Percentiles rank a stretch among this genome's conserved stretches.
Conservation (phyloP, 345 rosid genomes). For the Moricandia moricandioides region DNA sequence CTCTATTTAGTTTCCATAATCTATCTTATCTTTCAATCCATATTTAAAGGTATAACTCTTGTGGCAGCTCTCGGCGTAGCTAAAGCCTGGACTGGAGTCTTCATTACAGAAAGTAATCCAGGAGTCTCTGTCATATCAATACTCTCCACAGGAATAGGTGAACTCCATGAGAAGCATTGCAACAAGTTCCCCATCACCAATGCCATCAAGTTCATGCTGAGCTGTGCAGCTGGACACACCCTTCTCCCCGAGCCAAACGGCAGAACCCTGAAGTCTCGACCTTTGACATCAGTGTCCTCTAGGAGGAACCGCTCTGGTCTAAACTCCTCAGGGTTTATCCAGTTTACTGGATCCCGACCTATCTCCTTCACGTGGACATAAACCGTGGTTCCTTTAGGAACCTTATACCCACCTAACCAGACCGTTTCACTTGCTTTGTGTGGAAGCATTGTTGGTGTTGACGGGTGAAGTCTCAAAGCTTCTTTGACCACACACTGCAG, state of each 20-base stretch:
- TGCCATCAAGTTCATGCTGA: conserved; percentile 43
- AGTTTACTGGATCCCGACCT: conserved; percentile 35
- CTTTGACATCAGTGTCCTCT: conserved; percentile 44
- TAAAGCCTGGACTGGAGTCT: conserved; percentile 37
- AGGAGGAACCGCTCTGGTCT: conserved; percentile 42
- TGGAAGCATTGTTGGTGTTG: conserved; percentile 52
- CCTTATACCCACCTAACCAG: conserved; percentile 43
- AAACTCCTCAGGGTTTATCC: conserved; percentile 43
- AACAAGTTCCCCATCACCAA: conserved; percentile 45
- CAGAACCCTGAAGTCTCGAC: conserved; percentile 46
- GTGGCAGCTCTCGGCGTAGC: conserved; percentile 33
- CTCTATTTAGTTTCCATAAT: conserved; percentile 7
- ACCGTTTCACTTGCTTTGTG: conserved; percentile 41
- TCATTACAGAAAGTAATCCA: conserved; percentile 44
- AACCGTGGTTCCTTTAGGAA: conserved; percentile 39
- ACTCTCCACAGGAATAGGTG: conserved; percentile 17
- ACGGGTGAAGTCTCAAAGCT: conserved; percentile 46
- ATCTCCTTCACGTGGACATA: conserved; percentile 45
- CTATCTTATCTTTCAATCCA: neutral
- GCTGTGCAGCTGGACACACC: conserved; percentile 50
- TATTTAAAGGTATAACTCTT: conserved; percentile 12
- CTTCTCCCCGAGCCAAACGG: conserved; percentile 53
- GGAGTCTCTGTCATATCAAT: conserved; percentile 36
- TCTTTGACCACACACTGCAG: conserved; percentile 43
- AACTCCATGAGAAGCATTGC: conserved; percentile 47